Evolutionary conservation across 2,329 filamentous ascomycete species (phyloP).

Genomic region (Paraphoma sp.): DNA sequence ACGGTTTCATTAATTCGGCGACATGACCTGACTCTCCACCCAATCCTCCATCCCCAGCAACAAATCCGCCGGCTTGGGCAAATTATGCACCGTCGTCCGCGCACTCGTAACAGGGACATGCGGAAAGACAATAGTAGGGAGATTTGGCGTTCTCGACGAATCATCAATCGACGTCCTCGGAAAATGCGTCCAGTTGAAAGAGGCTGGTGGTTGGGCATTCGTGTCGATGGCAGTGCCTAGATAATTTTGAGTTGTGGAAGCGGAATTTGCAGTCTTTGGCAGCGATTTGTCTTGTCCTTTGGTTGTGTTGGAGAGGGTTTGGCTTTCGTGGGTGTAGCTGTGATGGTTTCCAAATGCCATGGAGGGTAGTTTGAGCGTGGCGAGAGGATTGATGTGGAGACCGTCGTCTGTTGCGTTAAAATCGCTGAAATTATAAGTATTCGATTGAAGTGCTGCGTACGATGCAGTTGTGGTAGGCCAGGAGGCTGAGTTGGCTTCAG

Average conservation of each 20-base stretch:
- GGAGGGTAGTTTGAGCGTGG: slow-evolving; percentile 32
- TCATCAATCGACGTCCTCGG: not conserved
- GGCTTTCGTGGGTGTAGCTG: not conserved
- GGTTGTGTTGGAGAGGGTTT: not conserved
- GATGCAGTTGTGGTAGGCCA: not conserved
- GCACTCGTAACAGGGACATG: slow-evolving; percentile 37
- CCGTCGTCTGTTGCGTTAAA: slow-evolving; percentile 24
- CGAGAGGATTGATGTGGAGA: slow-evolving; percentile 38
- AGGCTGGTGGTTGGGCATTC: slow-evolving; percentile 3
- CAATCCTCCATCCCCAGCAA: slow-evolving; percentile 35
- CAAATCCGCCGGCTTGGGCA: slow-evolving; percentile 42
- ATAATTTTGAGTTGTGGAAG: not conserved
- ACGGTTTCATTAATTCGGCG: too few relatives aligned
- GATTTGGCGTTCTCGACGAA: slow-evolving; percentile 33
- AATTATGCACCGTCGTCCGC: slow-evolving; percentile 32
- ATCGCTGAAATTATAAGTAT: slow-evolving; percentile 2
- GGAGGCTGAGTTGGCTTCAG: slow-evolving; percentile 33
- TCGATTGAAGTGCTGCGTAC: not conserved
- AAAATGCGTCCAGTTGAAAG: not conserved
- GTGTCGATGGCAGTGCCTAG: not conserved
- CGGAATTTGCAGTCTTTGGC: not conserved
- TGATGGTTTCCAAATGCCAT: slow-evolving; percentile 12
- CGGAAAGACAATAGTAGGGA: slow-evolving; percentile 41
- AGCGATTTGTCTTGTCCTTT: not conserved
- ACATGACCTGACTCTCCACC: not conserved